Percentiles rank a stretch among this genome's conserved stretches.
These are phyloP conservation scores for Pseudocercospora cruenta DNA, from an alignment of 2,329 filamentous ascomycete genomes.

Conservation along the genomic window DNA sequence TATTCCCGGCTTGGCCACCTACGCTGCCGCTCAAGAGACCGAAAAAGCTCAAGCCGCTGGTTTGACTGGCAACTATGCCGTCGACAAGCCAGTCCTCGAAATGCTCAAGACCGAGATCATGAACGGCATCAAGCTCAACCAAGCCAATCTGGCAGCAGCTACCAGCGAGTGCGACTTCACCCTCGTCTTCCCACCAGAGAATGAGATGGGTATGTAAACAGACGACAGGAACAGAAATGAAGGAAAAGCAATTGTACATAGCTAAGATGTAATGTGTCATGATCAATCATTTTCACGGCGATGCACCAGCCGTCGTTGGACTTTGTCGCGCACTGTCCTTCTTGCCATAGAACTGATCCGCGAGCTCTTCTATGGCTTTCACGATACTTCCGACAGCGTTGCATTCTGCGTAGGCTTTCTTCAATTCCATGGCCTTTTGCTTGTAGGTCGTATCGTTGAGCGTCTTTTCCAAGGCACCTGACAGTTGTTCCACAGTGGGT, in stretches of 20 bases:
- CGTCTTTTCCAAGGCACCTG: slow-evolving; percentile 22
- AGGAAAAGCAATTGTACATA: background rate
- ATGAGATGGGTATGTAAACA: slow-evolving; percentile 22
- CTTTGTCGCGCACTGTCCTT: slow-evolving; percentile 3
- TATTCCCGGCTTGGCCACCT: slow-evolving; percentile 25
- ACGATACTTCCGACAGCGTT: slow-evolving; percentile 25
- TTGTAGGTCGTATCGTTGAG: slow-evolving; percentile 27
- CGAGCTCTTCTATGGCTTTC: slow-evolving; percentile 18
- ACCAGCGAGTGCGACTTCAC: slow-evolving; percentile 27
- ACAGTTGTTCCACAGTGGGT: slow-evolving; percentile 30
- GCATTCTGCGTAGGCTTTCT: slow-evolving; percentile 30
- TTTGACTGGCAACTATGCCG: slow-evolving; percentile 21
- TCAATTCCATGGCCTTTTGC: slow-evolving; percentile 28
- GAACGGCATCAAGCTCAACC: slow-evolving; percentile 29
- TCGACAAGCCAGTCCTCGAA: slow-evolving; percentile 21
- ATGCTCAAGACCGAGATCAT: slow-evolving; percentile 27
- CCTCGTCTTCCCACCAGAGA: slow-evolving; percentile 25
- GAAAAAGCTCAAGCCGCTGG: slow-evolving; percentile 21
- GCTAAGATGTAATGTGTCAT: background rate
- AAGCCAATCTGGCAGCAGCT: slow-evolving; percentile 25
- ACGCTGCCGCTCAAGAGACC: slow-evolving; percentile 27
- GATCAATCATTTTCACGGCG: too few relatives aligned
- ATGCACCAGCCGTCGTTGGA: background rate
- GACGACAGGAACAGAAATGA: background rate
- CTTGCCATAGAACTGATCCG: background rate